phyloP scores from a whole-genome alignment of 1,284 basidiomycete species.

The Trichosporon asahii region DNA sequence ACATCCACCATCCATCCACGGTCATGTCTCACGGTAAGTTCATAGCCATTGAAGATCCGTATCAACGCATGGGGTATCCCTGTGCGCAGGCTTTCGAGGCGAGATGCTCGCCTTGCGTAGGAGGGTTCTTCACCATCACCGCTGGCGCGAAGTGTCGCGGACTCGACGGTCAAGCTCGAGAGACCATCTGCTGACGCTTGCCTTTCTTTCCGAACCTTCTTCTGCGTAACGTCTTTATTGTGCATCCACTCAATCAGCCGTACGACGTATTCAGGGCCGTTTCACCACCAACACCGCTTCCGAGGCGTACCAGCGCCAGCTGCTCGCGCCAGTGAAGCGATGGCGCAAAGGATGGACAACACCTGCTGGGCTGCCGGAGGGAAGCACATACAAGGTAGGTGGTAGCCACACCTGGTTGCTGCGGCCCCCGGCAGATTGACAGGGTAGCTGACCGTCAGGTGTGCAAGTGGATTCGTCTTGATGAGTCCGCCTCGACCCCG shows the following conservation, averaged over 20 bases:
- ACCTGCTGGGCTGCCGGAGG: slow-evolving; percentile 35
- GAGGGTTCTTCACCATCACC: not conserved
- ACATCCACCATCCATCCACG: slow-evolving; percentile 12
- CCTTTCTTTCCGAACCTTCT: not conserved
- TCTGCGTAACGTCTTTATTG: not conserved
- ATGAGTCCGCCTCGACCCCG: slow-evolving; percentile 21
- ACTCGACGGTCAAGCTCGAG: too few relatives aligned
- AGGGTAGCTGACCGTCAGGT: slow-evolving; percentile 14
- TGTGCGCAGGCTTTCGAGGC: not conserved
- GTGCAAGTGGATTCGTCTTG: slow-evolving; percentile 26
- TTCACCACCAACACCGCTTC: slow-evolving; percentile 33
- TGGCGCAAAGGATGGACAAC: slow-evolving; percentile 39
- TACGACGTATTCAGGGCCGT: slow-evolving; percentile 32
- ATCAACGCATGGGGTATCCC: not conserved
- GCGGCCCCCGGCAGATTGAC: too few relatives aligned
- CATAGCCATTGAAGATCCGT: not conserved
- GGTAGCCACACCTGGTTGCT: not conserved
- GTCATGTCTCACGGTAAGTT: slow-evolving; percentile 12
- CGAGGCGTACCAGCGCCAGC: slow-evolving; percentile 39
- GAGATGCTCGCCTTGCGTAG: not conserved
- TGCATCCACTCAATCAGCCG: not conserved
- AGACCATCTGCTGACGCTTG: not conserved
- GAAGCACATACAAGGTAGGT: slow-evolving; percentile 34
- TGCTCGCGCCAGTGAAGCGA: slow-evolving; percentile 40
- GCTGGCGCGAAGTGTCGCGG: too few relatives aligned